Evolutionary conservation across 352 stramenopile species (phyloP).

Genomic region (Ophiocytium majus): DNA sequence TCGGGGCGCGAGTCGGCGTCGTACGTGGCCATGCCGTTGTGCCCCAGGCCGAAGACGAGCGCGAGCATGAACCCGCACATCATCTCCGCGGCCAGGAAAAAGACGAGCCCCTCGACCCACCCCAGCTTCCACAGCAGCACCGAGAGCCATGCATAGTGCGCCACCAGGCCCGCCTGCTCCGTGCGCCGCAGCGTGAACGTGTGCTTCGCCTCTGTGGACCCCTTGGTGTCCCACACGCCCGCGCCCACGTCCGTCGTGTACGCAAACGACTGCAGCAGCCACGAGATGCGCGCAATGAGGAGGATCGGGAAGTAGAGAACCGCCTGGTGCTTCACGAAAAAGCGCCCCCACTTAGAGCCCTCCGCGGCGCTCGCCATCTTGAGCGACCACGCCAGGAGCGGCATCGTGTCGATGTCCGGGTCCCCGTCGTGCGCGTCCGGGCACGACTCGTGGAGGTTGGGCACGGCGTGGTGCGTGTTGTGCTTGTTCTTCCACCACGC

Average conservation of each 20-base stretch:
- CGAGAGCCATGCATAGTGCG: slow-evolving; percentile 88
- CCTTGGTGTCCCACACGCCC: slow-evolving; percentile 62
- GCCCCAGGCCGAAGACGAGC: slow-evolving; percentile 91
- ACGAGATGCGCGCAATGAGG: slow-evolving; percentile 90
- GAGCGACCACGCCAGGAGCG: slow-evolving; percentile 91
- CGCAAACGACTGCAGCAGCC: slow-evolving; percentile 91
- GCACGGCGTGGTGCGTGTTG: slow-evolving; percentile 96
- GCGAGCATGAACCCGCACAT: slow-evolving; percentile 90
- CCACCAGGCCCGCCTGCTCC: slow-evolving; percentile 69
- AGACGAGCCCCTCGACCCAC: slow-evolving; percentile 67
- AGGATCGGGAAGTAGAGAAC: slow-evolving; percentile 96
- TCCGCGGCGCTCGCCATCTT: slow-evolving; percentile 79
- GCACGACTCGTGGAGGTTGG: slow-evolving; percentile 88
- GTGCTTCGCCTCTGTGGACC: slow-evolving; percentile 1
- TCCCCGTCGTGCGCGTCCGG: slow-evolving; percentile 81
- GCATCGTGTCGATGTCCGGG: slow-evolving; percentile 98
- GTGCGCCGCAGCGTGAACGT: not conserved
- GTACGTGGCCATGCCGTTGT: slow-evolving; percentile 98
- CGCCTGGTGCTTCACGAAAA: slow-evolving; percentile 68
- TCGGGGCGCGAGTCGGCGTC: slow-evolving; percentile 89
- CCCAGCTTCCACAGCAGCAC: slow-evolving; percentile 71
- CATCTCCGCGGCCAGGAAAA: slow-evolving; percentile 76
- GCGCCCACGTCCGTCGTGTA: slow-evolving; percentile 83
- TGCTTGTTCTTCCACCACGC: slow-evolving; percentile 77
- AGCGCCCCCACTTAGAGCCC: slow-evolving; percentile 56